phyloP scores from a whole-genome alignment of 306 rosid genomes.

The Parietaria judaica region DNA sequence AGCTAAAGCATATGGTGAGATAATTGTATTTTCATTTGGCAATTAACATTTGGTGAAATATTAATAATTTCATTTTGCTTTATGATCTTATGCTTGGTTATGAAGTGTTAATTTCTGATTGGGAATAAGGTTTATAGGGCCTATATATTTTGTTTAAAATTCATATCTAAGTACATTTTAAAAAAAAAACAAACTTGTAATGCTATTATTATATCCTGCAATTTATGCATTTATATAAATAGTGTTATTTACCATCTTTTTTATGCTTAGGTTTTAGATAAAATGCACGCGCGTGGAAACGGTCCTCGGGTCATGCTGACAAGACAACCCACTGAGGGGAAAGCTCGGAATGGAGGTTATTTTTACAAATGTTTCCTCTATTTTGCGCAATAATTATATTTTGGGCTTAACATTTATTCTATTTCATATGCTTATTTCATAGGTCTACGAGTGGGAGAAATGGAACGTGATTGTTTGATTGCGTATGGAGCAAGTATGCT shows the following conservation, averaged over 20 bases:
- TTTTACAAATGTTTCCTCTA: not conserved
- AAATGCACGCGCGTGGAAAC: constrained; percentile 93
- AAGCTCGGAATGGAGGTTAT: constrained; percentile 91
- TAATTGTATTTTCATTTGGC: not conserved
- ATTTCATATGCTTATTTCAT: constrained; percentile 14
- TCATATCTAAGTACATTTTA: not conserved
- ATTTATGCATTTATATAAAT: not conserved
- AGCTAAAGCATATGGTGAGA: constrained; percentile 90
- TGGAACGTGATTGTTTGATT: constrained; percentile 94
- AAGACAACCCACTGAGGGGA: constrained; percentile 95
- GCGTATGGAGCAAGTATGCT: constrained; percentile 98
- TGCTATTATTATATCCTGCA: not conserved
- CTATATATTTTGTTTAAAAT: too few species aligned
- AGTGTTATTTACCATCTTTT: constrained; percentile 5
- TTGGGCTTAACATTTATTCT: not conserved
- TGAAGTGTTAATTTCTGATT: too few species aligned
- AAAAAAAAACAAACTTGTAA: too few species aligned
- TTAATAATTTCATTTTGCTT: too few species aligned
- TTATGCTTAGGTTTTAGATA: constrained; percentile 67
- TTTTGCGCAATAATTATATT: not conserved
- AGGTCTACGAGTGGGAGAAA: constrained; percentile 96
- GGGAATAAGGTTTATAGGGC: too few species aligned
- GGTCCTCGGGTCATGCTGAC: constrained; percentile 72
- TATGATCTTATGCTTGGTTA: too few species aligned
- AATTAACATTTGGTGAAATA: too few species aligned